These are phyloP conservation scores for Neurospora tetraspora DNA, from an alignment of 495 filamentous ascomycete genomes.

Conservation along the genomic window DNA sequence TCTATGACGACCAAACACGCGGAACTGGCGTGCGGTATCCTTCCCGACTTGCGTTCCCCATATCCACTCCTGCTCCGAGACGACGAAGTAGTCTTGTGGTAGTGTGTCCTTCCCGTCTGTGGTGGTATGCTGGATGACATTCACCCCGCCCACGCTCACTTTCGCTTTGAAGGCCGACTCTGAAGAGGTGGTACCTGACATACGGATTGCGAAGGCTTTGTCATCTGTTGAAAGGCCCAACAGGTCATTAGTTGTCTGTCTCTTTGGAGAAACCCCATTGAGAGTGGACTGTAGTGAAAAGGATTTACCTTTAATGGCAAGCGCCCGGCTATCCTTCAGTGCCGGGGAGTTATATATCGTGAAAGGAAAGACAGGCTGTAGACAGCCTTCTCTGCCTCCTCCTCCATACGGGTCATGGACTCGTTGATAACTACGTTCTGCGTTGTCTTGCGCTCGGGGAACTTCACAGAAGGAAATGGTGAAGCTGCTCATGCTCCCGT, in stretches of 20 bases:
- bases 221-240: not conserved
- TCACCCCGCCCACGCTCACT: not conserved
- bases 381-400: not conserved
- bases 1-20: not conserved
- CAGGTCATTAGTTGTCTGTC: not conserved
- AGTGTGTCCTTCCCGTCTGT: not conserved
- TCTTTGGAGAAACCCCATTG: not conserved
- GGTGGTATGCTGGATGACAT: not conserved
- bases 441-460: not conserved
- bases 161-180: not conserved
- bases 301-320: not conserved
- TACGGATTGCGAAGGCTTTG: not conserved
- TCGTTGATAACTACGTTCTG: not conserved
- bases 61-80: not conserved
- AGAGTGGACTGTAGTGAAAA: not conserved
- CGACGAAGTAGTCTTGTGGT: not conserved
- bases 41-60: not conserved
- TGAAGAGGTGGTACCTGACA: not conserved
- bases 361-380: not conserved
- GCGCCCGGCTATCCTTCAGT: not conserved
- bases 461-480: not conserved
- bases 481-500: not conserved
- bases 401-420: not conserved
- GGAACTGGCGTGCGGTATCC: not conserved
- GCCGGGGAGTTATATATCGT: not conserved